Evolutionary conservation across 1,284 basidiomycete genomes (phyloP).

Genomic region (Ustilago sp.): DNA sequence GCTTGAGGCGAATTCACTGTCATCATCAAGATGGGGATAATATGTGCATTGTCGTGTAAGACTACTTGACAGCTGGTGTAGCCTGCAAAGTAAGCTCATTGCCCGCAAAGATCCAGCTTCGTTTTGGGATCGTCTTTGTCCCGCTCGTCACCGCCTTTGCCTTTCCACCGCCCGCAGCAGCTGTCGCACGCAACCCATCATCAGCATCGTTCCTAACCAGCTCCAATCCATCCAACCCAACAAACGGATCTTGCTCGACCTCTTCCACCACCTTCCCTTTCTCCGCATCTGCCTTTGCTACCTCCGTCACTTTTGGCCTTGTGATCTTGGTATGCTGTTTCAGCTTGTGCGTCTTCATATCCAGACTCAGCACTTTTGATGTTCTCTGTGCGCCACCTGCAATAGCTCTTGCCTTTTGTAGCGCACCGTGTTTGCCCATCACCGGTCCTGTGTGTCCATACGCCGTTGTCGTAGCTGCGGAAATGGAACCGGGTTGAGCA

Average conservation of each 20-base stretch:
- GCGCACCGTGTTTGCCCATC: conserved; percentile 48
- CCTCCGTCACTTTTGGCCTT: conserved; percentile 8
- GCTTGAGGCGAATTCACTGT: not conserved
- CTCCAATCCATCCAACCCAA: conserved; percentile 22
- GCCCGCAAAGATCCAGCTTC: conserved; percentile 18
- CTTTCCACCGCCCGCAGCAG: not conserved
- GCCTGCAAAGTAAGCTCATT: conserved; percentile 6
- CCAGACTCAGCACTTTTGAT: conserved; percentile 48
- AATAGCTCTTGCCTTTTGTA: conserved; percentile 43
- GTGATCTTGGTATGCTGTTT: conserved; percentile 32
- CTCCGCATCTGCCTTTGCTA: not conserved
- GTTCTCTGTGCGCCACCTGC: conserved; percentile 48
- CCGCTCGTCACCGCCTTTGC: not conserved
- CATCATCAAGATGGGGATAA: not conserved
- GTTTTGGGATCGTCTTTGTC: conserved; percentile 12
- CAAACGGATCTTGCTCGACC: conserved; percentile 34
- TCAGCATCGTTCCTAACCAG: conserved; percentile 35
- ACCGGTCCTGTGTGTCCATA: conserved; percentile 11
- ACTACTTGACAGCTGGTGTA: conserved; percentile 7
- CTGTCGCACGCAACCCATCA: conserved; percentile 19
- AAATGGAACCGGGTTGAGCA: conserved; percentile 7
- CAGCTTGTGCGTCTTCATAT: conserved; percentile 53
- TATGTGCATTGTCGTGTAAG: not conserved
- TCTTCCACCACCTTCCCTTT: conserved; percentile 8
- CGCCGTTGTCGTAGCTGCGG: not conserved